phyloP scores from a whole-genome alignment of 2,329 filamentous ascomycete species.

The Fusarium algeriense region DNA sequence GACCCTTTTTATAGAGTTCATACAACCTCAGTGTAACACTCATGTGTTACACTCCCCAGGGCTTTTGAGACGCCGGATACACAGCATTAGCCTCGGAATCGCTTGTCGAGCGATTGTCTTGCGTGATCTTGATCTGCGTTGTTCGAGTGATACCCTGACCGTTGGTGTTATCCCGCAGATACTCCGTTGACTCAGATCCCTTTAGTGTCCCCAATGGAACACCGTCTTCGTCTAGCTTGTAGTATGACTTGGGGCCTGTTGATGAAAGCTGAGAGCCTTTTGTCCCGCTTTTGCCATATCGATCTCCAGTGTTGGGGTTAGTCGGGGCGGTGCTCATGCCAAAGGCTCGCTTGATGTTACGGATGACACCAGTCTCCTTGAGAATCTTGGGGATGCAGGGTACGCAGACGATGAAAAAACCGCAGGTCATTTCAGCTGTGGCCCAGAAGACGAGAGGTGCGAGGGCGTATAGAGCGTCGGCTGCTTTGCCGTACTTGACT shows the following conservation, averaged over 20 bases:
- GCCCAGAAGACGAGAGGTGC: slow-evolving; percentile 12
- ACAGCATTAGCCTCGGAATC: not conserved
- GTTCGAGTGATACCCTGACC: not conserved
- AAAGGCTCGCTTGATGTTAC: slow-evolving; percentile 36
- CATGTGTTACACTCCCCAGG: not conserved
- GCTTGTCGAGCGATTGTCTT: slow-evolving; percentile 7
- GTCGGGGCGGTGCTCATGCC: slow-evolving; percentile 27
- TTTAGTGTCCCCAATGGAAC: not conserved
- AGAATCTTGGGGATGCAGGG: slow-evolving; percentile 20
- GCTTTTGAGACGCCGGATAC: not conserved
- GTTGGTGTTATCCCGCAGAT: not conserved
- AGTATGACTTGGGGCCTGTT: not conserved
- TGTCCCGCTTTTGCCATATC: not conserved
- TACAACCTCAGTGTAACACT: not conserved
- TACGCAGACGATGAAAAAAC: slow-evolving; percentile 18
- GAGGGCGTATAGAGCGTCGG: not conserved
- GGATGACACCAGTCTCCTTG: slow-evolving; percentile 30
- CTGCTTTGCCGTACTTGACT: slow-evolving; percentile 4
- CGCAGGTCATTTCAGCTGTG: slow-evolving; percentile 14
- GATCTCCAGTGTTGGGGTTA: not conserved
- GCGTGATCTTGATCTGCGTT: slow-evolving; percentile 1
- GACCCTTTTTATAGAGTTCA: not conserved
- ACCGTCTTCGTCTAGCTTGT: slow-evolving; percentile 4
- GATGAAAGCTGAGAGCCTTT: not conserved
- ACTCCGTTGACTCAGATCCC: slow-evolving; percentile 4